Conservation (phyloP, 2,329 filamentous ascomycete genomes). For the Trichoderma sp. region DNA sequence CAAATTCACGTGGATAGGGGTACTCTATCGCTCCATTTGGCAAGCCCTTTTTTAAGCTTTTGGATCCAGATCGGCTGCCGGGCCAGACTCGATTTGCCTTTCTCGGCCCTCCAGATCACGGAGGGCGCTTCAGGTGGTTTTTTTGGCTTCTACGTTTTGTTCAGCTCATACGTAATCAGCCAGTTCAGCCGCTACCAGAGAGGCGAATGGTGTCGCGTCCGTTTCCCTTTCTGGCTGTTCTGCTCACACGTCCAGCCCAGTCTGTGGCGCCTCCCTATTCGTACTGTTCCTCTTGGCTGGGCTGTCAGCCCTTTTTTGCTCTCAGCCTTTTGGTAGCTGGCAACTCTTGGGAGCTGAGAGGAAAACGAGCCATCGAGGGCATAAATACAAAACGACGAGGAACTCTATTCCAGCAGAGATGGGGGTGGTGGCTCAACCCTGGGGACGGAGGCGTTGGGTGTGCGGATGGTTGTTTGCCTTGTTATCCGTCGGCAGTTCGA, state of each 20-base stretch:
- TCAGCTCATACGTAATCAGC: conserved; percentile 19
- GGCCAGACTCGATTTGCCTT: conserved; percentile 9
- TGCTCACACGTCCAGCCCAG: conserved; percentile 9
- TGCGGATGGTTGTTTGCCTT: not conserved
- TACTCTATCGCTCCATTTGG: conserved; percentile 3
- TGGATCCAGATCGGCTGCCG: conserved; percentile 20
- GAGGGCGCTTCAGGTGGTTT: not conserved
- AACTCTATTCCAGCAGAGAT: conserved; percentile 4
- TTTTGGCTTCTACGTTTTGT: not conserved
- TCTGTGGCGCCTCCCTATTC: not conserved
- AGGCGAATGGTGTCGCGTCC: not conserved
- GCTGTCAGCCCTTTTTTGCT: not conserved
- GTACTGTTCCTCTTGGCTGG: not conserved
- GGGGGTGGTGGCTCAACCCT: conserved; percentile 6
- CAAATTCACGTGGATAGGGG: conserved; percentile 11
- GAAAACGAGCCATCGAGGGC: not conserved
- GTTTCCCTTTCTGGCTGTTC: not conserved
- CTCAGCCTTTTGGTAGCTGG: not conserved
- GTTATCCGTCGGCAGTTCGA: not conserved
- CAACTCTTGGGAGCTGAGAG: not conserved
- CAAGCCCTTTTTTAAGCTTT: conserved; percentile 16
- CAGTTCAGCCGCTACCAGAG: conserved; percentile 6
- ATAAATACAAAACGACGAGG: not conserved
- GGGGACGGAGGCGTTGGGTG: not conserved
- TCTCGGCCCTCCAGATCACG: conserved; percentile 1